phyloP scores from a whole-genome alignment of 306 rosid species.

The Prunus mume region DNA sequence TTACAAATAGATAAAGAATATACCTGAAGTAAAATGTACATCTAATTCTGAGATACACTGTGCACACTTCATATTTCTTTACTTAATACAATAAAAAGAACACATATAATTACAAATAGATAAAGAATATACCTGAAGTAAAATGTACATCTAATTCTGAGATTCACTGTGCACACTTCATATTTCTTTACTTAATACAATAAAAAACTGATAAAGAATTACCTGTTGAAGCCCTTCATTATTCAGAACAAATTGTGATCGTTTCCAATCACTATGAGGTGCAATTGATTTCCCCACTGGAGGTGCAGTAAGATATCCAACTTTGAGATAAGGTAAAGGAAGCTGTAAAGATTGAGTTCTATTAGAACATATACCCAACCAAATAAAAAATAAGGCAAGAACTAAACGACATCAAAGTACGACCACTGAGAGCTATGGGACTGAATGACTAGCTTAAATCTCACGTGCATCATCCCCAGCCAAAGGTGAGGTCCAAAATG shows the following conservation, averaged over 20 bases:
- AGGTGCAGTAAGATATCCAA: constrained; percentile 90
- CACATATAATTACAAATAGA: background rate
- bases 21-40: background rate
- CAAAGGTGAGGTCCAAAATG: background rate
- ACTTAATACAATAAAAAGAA: constrained; percentile 13
- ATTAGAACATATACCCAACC: constrained; percentile 12
- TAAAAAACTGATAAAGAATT: constrained; percentile 11
- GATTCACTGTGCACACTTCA: background rate
- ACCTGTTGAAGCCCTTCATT: constrained; percentile 95
- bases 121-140: background rate
- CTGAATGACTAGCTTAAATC: background rate
- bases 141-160: background rate
- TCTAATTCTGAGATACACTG: background rate
- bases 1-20: background rate
- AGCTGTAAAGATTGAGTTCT: constrained; percentile 57
- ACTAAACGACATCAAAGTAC: background rate
- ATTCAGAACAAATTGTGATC: constrained; percentile 77
- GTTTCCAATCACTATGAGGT: constrained; percentile 95
- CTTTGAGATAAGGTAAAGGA: constrained; percentile 88
- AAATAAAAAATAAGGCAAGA: background rate
- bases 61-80: too few relatives aligned
- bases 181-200: background rate
- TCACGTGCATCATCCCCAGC: background rate
- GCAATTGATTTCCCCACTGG: constrained; percentile 74
- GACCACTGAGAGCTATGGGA: background rate